These are phyloP conservation scores for Candida hungchunana DNA, from an alignment of 805 yeast species.

Conservation along the genomic window DNA sequence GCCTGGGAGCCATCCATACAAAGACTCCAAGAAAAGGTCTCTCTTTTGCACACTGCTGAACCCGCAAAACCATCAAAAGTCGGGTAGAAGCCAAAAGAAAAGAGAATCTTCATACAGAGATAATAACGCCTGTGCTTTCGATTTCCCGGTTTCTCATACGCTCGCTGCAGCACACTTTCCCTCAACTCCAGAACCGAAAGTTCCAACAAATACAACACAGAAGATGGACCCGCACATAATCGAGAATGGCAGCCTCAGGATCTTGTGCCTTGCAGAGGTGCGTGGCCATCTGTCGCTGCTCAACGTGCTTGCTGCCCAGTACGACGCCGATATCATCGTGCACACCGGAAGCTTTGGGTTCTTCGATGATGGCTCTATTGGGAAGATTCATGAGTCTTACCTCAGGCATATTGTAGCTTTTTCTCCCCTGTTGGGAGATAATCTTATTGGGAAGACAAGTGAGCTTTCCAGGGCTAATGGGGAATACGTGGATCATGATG, in stretches of 20 bases:
- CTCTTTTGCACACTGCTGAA: no score
- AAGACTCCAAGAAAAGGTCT: no score
- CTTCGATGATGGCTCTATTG: slow-evolving; percentile 55
- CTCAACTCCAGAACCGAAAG: no score
- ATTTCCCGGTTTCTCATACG: no score
- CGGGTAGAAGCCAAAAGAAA: no score
- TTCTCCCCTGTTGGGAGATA: slow-evolving; percentile 51
- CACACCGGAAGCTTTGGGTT: slow-evolving; percentile 84
- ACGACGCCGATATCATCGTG: slow-evolving; percentile 48
- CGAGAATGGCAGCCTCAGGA: slow-evolving; percentile 31
- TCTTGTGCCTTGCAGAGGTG: slow-evolving; percentile 51
- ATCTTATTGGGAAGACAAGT: slow-evolving; percentile 46
- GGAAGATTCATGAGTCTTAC: slow-evolving; percentile 50
- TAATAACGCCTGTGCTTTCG: no score
- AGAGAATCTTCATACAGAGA: no score
- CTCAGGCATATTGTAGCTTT: slow-evolving; percentile 64
- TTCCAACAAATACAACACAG: slow-evolving; percentile 1
- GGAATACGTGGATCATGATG: slow-evolving; percentile 36
- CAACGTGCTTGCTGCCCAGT: slow-evolving; percentile 43
- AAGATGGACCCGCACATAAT: slow-evolving; percentile 21
- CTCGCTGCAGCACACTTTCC: no score
- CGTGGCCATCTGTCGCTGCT: slow-evolving; percentile 49
- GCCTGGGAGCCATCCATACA: no score
- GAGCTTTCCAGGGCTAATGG: slow-evolving; percentile 44
- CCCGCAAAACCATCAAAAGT: no score